Evolutionary conservation across 108 stramenopile genomes (phyloP), one percentile per base, ranked within the genome.

Genomic region (Schizochytrium sp.): DNA sequence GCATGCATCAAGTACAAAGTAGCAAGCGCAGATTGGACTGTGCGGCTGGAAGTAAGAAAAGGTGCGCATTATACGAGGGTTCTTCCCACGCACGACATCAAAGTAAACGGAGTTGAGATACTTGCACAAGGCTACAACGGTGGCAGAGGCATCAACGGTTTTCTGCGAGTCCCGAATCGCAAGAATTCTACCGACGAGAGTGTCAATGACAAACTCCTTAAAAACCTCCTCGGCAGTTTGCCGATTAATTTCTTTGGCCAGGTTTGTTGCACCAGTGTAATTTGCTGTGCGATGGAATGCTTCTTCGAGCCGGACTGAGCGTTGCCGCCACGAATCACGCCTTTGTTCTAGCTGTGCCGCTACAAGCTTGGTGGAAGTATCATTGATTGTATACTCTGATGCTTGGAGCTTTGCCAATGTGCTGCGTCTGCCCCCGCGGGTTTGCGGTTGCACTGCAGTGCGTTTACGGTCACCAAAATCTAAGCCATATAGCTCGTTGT

Each of bases 101-200:
- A 69, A 69, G 15, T 44, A 69, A 2, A 69, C 64, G 42, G 40
- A 38, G 64, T 69, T 69, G 12, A 69, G 64, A 44, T 69, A 15
- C 64, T 69, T 44, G 64, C 64, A 69, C 8, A 69, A 44, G 42
- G 64, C 64, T 7, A 69, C 64, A 44, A 69, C 64, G 64, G 64
- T 69, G 19, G 12, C 64, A 12, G 64, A 69, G 19, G 64, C 64
- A 15, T 69, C 64, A 44, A 69, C 44, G 64, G 64, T 38, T 44
- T 69, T 69, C 0, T 44, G 19, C 1, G 64, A 12, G 42, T 69
- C 19, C 42, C 15, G 64, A 69, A 69, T 38, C 64, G 12, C 7
- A 7, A 69, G 7, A 8, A 69, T 69, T 8, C 64, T 12, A 44
- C 64, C 64, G 19, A 69, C 64, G 12, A 69, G 64, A 44, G 64